phyloP scores from a whole-genome alignment of 495 filamentous ascomycete genomes.

The Xylaria scruposa region DNA sequence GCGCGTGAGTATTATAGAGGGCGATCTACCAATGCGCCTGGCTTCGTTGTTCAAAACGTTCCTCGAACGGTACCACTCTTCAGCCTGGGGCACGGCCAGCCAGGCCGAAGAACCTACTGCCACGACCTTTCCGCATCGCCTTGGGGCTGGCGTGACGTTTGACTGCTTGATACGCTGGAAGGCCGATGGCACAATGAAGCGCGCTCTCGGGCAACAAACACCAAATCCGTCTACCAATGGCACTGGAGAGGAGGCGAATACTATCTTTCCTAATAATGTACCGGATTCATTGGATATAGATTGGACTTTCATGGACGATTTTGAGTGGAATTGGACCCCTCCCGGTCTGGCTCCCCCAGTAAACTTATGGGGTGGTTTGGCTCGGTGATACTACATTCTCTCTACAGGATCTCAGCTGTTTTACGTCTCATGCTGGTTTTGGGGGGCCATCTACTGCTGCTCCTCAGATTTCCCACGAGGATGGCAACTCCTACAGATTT shows the following conservation, averaged over 20 bases:
- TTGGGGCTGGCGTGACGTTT: slow-evolving; percentile 49
- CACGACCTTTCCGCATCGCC: slow-evolving; percentile 42
- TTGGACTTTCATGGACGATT: slow-evolving; percentile 56
- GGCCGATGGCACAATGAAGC: slow-evolving; percentile 31
- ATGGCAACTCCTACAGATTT: background rate
- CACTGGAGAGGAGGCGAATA: slow-evolving; percentile 13
- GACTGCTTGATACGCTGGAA: slow-evolving; percentile 51
- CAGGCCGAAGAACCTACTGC: slow-evolving; percentile 36
- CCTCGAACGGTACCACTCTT: slow-evolving; percentile 28
- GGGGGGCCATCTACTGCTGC: background rate
- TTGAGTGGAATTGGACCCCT: slow-evolving; percentile 46
- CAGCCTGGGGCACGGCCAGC: background rate
- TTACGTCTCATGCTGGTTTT: background rate
- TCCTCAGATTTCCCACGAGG: background rate
- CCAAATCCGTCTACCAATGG: slow-evolving; percentile 1
- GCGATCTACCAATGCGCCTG: slow-evolving; percentile 44
- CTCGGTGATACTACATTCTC: slow-evolving; percentile 7
- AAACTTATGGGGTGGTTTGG: slow-evolving; percentile 20
- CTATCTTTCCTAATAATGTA: slow-evolving; percentile 7
- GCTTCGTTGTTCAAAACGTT: slow-evolving; percentile 46
- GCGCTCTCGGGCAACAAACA: slow-evolving; percentile 4
- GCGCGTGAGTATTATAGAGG: slow-evolving; percentile 34
- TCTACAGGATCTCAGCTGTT: background rate
- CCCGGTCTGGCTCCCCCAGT: slow-evolving; percentile 12
- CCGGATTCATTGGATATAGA: slow-evolving; percentile 47